These are phyloP conservation scores for Penicillium thymicola DNA, from an alignment of 2,329 filamentous ascomycete species.

Conservation along the genomic window DNA sequence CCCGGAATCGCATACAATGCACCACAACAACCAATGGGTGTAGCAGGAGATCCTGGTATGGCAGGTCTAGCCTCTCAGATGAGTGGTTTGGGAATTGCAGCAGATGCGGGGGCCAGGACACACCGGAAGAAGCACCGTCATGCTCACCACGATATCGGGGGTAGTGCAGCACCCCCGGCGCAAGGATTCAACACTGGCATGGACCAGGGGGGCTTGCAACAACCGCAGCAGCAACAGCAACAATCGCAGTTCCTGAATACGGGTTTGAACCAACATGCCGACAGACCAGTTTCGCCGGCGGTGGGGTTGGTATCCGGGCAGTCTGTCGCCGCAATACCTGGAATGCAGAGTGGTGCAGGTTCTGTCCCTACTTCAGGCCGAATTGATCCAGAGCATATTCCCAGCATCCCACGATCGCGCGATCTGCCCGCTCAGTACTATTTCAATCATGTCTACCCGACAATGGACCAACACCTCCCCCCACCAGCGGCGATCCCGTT, in stretches of 20 bases:
- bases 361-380: conserved; percentile 65
- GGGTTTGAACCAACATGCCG: conserved; percentile 40
- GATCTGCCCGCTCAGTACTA: conserved; percentile 82
- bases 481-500: conserved; percentile 86
- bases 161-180: conserved; percentile 53
- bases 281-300: conserved; percentile 29
- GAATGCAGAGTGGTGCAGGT: conserved; percentile 46
- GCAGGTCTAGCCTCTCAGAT: conserved; percentile 61
- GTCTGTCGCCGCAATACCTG: conserved; percentile 26
- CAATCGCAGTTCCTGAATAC: conserved; percentile 61
- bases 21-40: conserved; percentile 25
- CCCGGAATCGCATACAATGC: conserved; percentile 29
- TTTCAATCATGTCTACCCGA: conserved; percentile 83
- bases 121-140: conserved; percentile 91
- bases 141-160: conserved; percentile 79
- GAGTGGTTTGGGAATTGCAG: conserved; percentile 68
- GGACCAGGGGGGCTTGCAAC: conserved; percentile 55
- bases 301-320: conserved; percentile 24
- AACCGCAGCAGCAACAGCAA: conserved; percentile 47
- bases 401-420: conserved; percentile 81
- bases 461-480: conserved; percentile 89
- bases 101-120: conserved; percentile 45
- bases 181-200: conserved; percentile 70
- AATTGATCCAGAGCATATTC: conserved; percentile 88
- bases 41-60: conserved; percentile 33